These are phyloP conservation scores for Cercophora sp. DNA, from an alignment of 495 filamentous ascomycete genomes.

Conservation along the genomic window DNA sequence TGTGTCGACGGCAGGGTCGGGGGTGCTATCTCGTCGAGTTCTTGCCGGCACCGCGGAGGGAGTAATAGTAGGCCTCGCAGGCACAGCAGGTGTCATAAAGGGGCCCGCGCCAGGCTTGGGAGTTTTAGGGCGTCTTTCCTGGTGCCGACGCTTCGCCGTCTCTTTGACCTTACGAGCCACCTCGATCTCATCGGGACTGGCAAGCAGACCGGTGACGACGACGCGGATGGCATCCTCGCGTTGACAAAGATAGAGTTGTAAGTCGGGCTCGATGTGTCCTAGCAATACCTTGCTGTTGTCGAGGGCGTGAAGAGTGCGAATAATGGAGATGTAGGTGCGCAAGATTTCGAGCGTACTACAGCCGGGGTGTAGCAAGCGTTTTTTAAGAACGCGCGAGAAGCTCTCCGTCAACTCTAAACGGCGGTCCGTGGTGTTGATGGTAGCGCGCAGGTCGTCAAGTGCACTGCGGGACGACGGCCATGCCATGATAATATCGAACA, in stretches of 20 bases:
- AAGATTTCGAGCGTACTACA: conserved; percentile 86
- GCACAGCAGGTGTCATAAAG: conserved; percentile 16
- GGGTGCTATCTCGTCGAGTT: conserved; percentile 8
- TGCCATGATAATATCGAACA: conserved; percentile 83
- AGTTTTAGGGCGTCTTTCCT: background rate
- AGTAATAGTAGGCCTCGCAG: background rate
- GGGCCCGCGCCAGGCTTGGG: background rate
- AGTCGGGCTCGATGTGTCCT: conserved; percentile 74
- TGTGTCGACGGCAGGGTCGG: background rate
- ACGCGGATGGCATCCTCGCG: conserved; percentile 88
- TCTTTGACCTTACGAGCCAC: conserved; percentile 36
- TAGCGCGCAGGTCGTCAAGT: conserved; percentile 66
- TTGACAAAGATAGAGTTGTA: conserved; percentile 84
- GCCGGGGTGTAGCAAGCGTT: conserved; percentile 80
- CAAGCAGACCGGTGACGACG: conserved; percentile 80
- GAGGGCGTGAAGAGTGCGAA: conserved; percentile 80
- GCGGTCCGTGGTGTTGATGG: conserved; percentile 51
- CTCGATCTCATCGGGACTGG: conserved; percentile 53
- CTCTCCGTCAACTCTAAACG: conserved; percentile 62
- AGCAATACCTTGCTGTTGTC: conserved; percentile 90
- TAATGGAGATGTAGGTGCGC: conserved; percentile 86
- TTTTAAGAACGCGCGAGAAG: conserved; percentile 64
- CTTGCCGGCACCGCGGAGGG: background rate
- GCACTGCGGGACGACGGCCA: conserved; percentile 82
- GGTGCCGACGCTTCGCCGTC: conserved; percentile 15